These are phyloP conservation scores for Ustilago bromivora DNA, from an alignment of 1,284 basidiomycete species.

Conservation along the genomic window DNA sequence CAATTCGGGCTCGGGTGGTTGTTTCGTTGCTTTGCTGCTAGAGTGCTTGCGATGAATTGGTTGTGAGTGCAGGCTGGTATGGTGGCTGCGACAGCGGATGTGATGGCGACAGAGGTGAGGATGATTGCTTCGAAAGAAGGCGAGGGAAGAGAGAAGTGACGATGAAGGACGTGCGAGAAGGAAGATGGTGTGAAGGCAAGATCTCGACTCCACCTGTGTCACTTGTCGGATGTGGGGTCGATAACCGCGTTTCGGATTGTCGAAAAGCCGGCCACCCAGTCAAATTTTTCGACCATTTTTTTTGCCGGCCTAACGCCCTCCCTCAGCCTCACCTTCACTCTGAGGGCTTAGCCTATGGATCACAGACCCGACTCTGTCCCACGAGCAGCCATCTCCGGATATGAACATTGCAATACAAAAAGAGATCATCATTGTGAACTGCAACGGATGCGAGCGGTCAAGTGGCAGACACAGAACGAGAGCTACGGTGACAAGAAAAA, in stretches of 20 bases:
- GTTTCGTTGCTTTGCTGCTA: too few relatives aligned
- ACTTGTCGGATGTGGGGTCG: conserved; percentile 9
- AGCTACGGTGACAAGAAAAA: conserved; percentile 6
- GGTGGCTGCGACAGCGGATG: too few relatives aligned
- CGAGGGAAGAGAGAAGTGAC: background rate
- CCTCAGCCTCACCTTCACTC: too few relatives aligned
- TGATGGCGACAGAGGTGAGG: background rate
- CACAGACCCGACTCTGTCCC: too few relatives aligned
- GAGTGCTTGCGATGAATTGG: too few relatives aligned
- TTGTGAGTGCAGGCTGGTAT: background rate
- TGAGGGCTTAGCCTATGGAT: too few relatives aligned
- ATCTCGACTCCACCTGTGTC: background rate
- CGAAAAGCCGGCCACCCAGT: conserved; percentile 4
- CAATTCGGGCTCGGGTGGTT: too few relatives aligned
- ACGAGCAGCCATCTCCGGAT: too few relatives aligned
- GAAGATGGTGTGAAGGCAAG: background rate
- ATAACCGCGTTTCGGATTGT: background rate
- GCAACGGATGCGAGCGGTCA: background rate
- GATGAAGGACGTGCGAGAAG: background rate
- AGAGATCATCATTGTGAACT: background rate
- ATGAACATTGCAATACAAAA: background rate
- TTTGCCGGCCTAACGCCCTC: background rate
- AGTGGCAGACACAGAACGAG: background rate
- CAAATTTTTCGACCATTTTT: too few relatives aligned
- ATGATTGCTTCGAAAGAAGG: too few relatives aligned